Base-by-base conservation (phyloP, 441 rosid genomes). In the Populus hybrid region DNA sequence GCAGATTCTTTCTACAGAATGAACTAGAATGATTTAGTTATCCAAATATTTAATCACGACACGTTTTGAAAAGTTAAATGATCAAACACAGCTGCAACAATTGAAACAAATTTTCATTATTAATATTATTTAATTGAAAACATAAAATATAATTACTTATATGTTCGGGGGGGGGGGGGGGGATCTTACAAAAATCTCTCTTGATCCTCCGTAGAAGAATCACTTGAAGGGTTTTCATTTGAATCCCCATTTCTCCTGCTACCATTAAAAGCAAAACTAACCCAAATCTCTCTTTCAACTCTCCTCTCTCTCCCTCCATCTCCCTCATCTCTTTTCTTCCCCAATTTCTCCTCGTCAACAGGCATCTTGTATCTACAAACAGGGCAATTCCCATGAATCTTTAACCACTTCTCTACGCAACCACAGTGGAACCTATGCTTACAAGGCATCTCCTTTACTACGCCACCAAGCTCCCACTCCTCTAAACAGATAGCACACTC, bases 401-500 rank as follows among this genome's bases (percentile, higher is more conserved):
- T 88, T 28, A 94, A 70, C 99, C 98, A 94, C 88, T 87, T 87
- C 79, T 89, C 95, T 74, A 91, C 87, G 74, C 99, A 95, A 18
- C 80, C 82, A 0, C 85, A 87, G 69, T 94, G 99, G 72, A 95
- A 94, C 84, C 72, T 80, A 24, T 94, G 99, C 78, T 88, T 87
- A 77, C 99, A 94, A 5, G 98, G 97, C 98, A 95, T 93, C 91
- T 88, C 95, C 79, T 88, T 86, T 0, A 81, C 97, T 74, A 83
- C 73, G 78, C 82, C 90, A 73, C 90, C 93, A 40, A 42, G 40
- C 67, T 75, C 85, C 89, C 90, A 89, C 79, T 88, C 90, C 54
- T 95, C 99, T 76, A 94, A 85, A 75, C 98, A 92, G 8, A 92
- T 79, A 75, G 81, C 78, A 83, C 99, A 94, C 81, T 90, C 91